Percentiles rank a stretch among this genome's conserved stretches.
Evolutionary conservation across 352 stramenopile species (phyloP).

Genomic region (Phytopythium delawarense): DNA sequence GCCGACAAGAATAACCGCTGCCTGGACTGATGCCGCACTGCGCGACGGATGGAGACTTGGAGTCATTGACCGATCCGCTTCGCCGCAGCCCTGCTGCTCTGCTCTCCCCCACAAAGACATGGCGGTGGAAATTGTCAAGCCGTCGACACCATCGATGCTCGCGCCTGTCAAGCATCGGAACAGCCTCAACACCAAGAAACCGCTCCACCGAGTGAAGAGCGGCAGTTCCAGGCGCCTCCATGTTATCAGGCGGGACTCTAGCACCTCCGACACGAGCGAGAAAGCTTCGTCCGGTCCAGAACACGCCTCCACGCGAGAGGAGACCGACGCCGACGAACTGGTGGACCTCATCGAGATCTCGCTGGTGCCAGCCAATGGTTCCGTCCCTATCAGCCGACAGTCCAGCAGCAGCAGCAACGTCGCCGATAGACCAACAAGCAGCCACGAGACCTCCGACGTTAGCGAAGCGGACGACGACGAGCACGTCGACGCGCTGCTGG

Average conservation of each 20-base stretch:
- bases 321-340: conserved; percentile 17
- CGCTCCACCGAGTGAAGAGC: neutral
- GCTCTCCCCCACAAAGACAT: neutral
- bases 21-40: neutral
- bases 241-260: neutral
- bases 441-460: conserved; percentile 9
- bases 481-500: conserved; percentile 56
- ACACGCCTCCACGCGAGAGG: conserved; percentile 2
- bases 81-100: neutral
- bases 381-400: neutral
- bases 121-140: neutral
- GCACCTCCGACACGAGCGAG: neutral
- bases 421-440: conserved; percentile 1
- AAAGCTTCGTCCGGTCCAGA: neutral
- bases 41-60: neutral
- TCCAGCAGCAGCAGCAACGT: neutral
- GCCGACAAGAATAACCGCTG: neutral
- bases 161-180: neutral
- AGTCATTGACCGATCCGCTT: neutral
- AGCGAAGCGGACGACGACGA: conserved; percentile 25
- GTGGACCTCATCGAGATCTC: conserved; percentile 62
- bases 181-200: neutral
- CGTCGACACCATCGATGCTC: neutral
- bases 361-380: conserved; percentile 15
- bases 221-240: conserved; percentile 2